Base-by-base conservation (phyloP, 805 yeast species). In the Metschnikowia borealis region DNA sequence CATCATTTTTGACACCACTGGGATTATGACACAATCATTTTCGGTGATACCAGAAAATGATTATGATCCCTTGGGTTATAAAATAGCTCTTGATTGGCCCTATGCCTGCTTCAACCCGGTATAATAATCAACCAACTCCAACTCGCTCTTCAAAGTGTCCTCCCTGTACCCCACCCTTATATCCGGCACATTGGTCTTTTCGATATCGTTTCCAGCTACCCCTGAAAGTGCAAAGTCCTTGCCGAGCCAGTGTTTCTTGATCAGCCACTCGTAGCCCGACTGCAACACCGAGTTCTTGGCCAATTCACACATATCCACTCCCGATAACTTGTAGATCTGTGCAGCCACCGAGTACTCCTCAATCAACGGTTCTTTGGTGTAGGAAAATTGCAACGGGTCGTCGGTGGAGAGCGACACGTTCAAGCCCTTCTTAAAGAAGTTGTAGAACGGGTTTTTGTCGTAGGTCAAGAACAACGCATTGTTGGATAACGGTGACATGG, bases 281-380 rank as follows among this genome's bases (percentile, higher is more conserved):
- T 92, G 97, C 52, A 78, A 67, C 3, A 94, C 98, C 0, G 98
- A 91, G 68, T 92, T 91, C 56, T 83, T 79, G 0, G 99, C 99
- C 59, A 94, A 74, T 66, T 94, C 99, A 65, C 98, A 91, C 95
- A 94, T 89, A 68, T 94, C 99, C 32, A 92, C 98, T 54, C 89
- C 83, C 0, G 96, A 89, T 38, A 94, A 77, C 65, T 94, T 90
- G 76, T 91, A 94, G 58, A 94, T 94, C 69, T 94, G 98, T 0
- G 97, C 98, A 6, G 99, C 99, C 31, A 94, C 98, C 2, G 97
- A 89, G 66, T 91, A 94, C 68, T 94, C 99, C 68, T 94, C 99
- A 59, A 94, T 94, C 62, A 94, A 77, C 14, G 99, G 98, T 64
- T 94, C 99, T 62, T 95, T 83, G 32, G 99, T 94, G 71, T 90